These are phyloP conservation scores for Scortechinia acanthostroma DNA, from an alignment of 2,329 filamentous ascomycete species.

Conservation along the genomic window DNA sequence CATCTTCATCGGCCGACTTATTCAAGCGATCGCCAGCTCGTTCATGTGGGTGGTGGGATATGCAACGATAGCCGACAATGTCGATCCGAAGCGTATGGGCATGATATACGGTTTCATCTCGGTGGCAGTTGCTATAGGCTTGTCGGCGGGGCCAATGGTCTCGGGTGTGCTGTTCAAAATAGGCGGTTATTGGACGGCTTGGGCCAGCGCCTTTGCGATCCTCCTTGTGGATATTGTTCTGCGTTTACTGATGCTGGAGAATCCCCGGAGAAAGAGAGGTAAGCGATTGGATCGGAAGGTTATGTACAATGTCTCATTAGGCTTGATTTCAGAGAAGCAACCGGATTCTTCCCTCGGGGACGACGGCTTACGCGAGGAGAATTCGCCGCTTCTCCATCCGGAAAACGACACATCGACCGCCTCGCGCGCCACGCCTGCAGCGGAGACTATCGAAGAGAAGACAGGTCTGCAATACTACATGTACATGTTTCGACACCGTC, in stretches of 20 bases:
- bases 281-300: not conserved
- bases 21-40: slow-evolving; percentile 17
- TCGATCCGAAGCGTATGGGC: slow-evolving; percentile 13
- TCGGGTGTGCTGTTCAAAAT: slow-evolving; percentile 15
- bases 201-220: slow-evolving; percentile 14
- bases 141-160: slow-evolving; percentile 14
- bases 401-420: slow-evolving; percentile 6
- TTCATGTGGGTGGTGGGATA: slow-evolving; percentile 20
- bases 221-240: slow-evolving; percentile 15
- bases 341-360: not conserved
- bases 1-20: slow-evolving; percentile 14
- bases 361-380: not conserved
- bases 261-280: not conserved
- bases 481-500: not conserved
- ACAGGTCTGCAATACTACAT: not conserved
- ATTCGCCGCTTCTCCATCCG: slow-evolving; percentile 8
- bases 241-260: slow-evolving; percentile 17
- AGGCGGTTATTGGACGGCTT: slow-evolving; percentile 17
- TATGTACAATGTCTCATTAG: too few species aligned
- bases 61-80: slow-evolving; percentile 15
- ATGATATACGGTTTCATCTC: slow-evolving; percentile 14
- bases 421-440: slow-evolving; percentile 5
- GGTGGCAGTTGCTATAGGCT: slow-evolving; percentile 13
- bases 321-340: too few species aligned
- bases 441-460: not conserved